Conservation (phyloP, 495 filamentous ascomycete genomes). For the Barbatosphaeria neglecta region DNA sequence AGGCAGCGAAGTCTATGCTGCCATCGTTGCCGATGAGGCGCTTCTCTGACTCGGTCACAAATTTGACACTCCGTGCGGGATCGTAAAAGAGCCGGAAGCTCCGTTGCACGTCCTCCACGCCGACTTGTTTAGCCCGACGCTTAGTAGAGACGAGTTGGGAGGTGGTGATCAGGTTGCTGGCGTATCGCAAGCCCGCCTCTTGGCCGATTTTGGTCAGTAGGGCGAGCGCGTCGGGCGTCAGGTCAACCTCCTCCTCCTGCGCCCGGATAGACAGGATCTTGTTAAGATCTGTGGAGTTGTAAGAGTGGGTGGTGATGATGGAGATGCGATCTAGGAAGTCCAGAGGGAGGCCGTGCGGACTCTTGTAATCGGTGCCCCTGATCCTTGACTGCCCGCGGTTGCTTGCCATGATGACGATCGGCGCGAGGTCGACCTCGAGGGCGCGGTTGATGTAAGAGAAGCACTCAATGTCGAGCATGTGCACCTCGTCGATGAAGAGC, state of each 20-base stretch:
- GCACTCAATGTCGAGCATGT: conserved; percentile 99
- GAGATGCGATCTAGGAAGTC: conserved; percentile 95
- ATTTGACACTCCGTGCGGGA: conserved; percentile 73
- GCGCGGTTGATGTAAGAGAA: conserved; percentile 98
- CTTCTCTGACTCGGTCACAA: conserved; percentile 82
- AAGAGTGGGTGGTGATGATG: conserved; percentile 92
- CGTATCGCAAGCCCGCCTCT: conserved; percentile 85
- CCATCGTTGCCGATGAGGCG: conserved; percentile 84
- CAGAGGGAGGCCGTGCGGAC: conserved; percentile 84
- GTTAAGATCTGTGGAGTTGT: conserved; percentile 71
- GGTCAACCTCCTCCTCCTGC: conserved; percentile 89
- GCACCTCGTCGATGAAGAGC: conserved; percentile 96
- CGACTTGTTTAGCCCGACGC: conserved; percentile 66
- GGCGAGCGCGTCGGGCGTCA: conserved; percentile 78
- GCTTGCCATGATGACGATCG: conserved; percentile 99
- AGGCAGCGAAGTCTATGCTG: conserved; percentile 53
- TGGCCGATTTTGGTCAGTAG: conserved; percentile 91
- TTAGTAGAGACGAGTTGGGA: conserved; percentile 71
- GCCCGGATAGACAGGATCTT: conserved; percentile 86
- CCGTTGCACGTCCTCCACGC: conserved; percentile 78
- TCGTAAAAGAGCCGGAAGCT: conserved; percentile 93
- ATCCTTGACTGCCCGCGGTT: conserved; percentile 90
- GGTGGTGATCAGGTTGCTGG: conserved; percentile 90
- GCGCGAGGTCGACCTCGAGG: conserved; percentile 82
- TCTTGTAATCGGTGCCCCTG: conserved; percentile 81